These are phyloP conservation scores for Fusarium musae DNA, from an alignment of 2,329 filamentous ascomycete genomes.

Conservation along the genomic window DNA sequence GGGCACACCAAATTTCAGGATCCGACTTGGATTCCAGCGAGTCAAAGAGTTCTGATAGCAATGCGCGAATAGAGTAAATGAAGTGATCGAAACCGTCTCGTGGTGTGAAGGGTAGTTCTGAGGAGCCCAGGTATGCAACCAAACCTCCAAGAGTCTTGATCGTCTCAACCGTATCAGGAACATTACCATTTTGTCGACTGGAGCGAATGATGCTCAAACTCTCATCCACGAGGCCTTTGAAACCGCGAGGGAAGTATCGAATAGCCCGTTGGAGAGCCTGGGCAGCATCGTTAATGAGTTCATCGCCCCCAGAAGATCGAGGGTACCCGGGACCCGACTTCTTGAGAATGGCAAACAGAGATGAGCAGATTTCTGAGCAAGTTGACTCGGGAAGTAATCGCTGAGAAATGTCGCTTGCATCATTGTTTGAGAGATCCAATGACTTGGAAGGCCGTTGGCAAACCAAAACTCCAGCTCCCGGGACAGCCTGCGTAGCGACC, in stretches of 20 bases:
- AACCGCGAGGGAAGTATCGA: constrained; percentile 51
- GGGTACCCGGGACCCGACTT: constrained; percentile 36
- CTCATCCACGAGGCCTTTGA: constrained; percentile 48
- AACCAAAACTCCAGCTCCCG: constrained; percentile 59
- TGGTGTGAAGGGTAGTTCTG: constrained; percentile 48
- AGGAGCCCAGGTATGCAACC: constrained; percentile 62
- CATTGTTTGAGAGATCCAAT: background rate
- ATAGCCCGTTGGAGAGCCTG: constrained; percentile 55
- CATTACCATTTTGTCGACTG: constrained; percentile 33
- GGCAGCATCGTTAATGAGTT: constrained; percentile 55
- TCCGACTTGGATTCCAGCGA: constrained; percentile 49
- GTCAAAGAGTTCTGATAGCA: constrained; percentile 51
- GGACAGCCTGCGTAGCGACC: constrained; percentile 56
- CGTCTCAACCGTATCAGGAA: constrained; percentile 38
- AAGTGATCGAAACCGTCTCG: constrained; percentile 53
- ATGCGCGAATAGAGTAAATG: constrained; percentile 50
- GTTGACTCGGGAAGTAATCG: constrained; percentile 50
- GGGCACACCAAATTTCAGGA: constrained; percentile 51
- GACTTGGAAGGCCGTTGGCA: constrained; percentile 51
- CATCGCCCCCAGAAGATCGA: constrained; percentile 45
- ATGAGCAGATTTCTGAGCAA: constrained; percentile 53
- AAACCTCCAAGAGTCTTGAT: constrained; percentile 55
- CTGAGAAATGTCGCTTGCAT: constrained; percentile 1
- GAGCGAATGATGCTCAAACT: constrained; percentile 43
- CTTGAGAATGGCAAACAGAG: constrained; percentile 47